Conservation (phyloP, 805 yeast species). For the Tetrapisispora nanseiensis region DNA sequence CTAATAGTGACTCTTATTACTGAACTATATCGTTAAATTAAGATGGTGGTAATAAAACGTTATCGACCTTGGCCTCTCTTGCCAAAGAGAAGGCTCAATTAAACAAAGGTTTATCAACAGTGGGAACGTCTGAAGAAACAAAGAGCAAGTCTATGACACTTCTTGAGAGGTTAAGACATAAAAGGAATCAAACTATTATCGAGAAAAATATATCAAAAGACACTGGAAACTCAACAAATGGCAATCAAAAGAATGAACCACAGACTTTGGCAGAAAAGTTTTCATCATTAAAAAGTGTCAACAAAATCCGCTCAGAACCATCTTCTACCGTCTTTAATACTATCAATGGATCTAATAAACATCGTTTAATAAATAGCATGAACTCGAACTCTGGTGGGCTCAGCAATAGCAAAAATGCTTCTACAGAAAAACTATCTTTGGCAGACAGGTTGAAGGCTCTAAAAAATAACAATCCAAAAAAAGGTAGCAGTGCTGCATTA, state of each 20-base stretch:
- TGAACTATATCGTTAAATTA: background rate
- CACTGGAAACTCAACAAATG: too few relatives aligned
- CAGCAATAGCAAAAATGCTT: too few relatives aligned
- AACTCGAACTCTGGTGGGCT: too few relatives aligned
- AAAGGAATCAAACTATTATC: background rate
- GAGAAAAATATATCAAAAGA: too few relatives aligned
- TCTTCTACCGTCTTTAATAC: too few relatives aligned
- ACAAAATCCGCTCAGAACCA: background rate
- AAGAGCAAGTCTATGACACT: background rate
- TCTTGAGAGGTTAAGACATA: background rate
- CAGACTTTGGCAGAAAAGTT: conserved; percentile 1
- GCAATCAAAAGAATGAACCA: background rate
- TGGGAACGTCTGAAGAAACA: background rate
- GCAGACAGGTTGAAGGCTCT: background rate
- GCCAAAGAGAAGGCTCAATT: conserved; percentile 8
- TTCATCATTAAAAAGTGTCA: background rate
- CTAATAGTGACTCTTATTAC: background rate
- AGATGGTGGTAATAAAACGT: conserved; percentile 1
- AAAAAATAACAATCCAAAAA: background rate
- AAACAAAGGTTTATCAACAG: background rate
- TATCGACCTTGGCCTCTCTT: conserved; percentile 11
- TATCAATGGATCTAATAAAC: too few relatives aligned
- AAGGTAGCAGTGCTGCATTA: too few relatives aligned
- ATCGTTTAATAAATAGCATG: too few relatives aligned
- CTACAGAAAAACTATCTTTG: background rate